These are phyloP conservation scores for Cnidoscolus chayamansa DNA, from an alignment of 441 rosid species.

Conservation along the genomic window DNA sequence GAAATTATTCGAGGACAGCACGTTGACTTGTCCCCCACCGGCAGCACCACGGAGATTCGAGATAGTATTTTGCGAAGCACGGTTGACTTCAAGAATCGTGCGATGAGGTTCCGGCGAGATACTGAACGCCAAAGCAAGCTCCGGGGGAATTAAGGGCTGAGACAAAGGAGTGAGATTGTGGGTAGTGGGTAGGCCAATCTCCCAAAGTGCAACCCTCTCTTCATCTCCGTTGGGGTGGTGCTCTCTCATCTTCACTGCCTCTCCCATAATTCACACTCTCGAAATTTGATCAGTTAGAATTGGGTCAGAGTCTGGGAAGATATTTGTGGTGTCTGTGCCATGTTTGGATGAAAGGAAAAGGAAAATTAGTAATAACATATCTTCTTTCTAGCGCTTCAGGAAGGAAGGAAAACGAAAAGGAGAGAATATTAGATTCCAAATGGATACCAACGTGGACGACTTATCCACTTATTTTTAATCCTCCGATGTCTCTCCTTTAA, in stretches of 20 bases:
- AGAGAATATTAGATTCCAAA: constrained; percentile 43
- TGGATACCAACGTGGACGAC: constrained; percentile 78
- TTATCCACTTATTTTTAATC: constrained; percentile 59
- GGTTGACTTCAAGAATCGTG: constrained; percentile 58
- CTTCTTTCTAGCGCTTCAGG: neutral
- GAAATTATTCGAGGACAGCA: constrained; percentile 41
- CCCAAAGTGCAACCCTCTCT: constrained; percentile 76
- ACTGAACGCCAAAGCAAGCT: constrained; percentile 86
- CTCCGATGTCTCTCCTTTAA: no score
- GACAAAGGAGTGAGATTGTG: constrained; percentile 80
- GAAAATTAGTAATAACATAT: no score
- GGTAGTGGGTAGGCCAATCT: constrained; percentile 67
- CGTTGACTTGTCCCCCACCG: constrained; percentile 28
- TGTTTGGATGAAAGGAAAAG: constrained; percentile 31
- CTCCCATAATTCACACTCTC: constrained; percentile 45
- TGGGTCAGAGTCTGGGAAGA: constrained; percentile 2
- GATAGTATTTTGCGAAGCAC: constrained; percentile 63
- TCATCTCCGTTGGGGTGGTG: constrained; percentile 46
- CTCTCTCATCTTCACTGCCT: constrained; percentile 69
- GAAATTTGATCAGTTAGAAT: constrained; percentile 1
- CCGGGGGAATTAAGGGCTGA: constrained; percentile 61
- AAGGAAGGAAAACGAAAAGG: constrained; percentile 7
- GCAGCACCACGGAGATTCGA: constrained; percentile 43
- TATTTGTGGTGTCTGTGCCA: constrained; percentile 15
- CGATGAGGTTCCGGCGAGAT: constrained; percentile 61